Base-by-base conservation (phyloP, 2,329 filamentous ascomycete genomes). In the Arthrobotrys conoides region DNA sequence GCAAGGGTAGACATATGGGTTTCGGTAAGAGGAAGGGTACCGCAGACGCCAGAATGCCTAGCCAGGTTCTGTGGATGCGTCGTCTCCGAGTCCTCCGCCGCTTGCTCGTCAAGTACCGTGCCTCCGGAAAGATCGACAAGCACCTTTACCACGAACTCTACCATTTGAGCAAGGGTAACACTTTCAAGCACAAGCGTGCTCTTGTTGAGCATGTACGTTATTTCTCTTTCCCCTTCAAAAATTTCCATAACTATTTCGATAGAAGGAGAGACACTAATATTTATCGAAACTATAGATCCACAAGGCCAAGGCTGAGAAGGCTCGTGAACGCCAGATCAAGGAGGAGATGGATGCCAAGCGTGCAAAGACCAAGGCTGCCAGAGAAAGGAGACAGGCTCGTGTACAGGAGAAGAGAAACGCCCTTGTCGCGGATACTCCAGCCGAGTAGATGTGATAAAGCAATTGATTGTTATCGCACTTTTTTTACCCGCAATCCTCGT, bases 21-120 rank as follows among this genome's bases (percentile, higher is more conserved):
- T 97, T 97, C 89, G 96, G 96, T 93, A 99, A 99, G 94, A 93
- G 96, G 88, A 99, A 99, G 95, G 96, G 96, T 97, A 98, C 96
- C 85, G 93, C 93, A 86, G 95, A 99, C 87, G 95, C 96, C 86
- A 93, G 96, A 91, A 99, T 99, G 96, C 86, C 87, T 84, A 96
- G 93, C 87, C 94, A 97, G 89, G 90, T 99, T 84, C 90, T 98
- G 85, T 99, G 96, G 96, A 99, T 99, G 96, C 94, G 96, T 88
- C 95, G 96, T 86, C 94, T 96, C 86, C 94, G 96, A 89, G 95
- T 99, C 87, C 94, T 99, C 88, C 95, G 96, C 87, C 96, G 96
- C 87, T 93, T 99, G 81, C 90, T 99, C 84, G 96, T 97, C 90
- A 98, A 98, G 91, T 99, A 99, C 91, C 96, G 96, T 88, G 95